phyloP scores from a whole-genome alignment of 768 basidiomycete species.

The Goffeauzyma gilvescens region DNA sequence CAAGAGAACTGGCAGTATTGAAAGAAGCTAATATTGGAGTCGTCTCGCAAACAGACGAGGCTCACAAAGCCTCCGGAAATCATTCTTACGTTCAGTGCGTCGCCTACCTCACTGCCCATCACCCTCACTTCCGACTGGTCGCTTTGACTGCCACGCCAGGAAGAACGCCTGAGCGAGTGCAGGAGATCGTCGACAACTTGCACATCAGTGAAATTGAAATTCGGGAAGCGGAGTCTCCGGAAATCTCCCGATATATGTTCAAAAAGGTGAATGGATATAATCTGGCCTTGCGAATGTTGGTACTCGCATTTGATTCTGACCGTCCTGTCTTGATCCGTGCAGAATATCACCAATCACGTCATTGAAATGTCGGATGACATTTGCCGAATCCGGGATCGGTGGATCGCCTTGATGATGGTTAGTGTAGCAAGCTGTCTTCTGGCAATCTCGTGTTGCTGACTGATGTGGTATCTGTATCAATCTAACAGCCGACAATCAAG shows the following conservation, averaged over 20 bases:
- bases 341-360: constrained; percentile 61
- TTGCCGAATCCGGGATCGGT: constrained; percentile 44
- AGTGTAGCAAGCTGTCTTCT: too few species aligned
- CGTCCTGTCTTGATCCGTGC: not conserved
- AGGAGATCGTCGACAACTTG: constrained; percentile 70
- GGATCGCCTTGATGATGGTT: constrained; percentile 59
- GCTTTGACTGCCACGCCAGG: constrained; percentile 94
- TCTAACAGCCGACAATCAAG: too few species aligned
- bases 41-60: constrained; percentile 79
- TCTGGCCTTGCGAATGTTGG: not conserved
- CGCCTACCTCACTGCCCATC: constrained; percentile 78
- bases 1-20: too few species aligned
- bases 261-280: constrained; percentile 49
- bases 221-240: constrained; percentile 72
- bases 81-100: constrained; percentile 82
- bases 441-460: too few species aligned
- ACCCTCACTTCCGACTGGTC: constrained; percentile 76
- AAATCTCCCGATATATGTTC: constrained; percentile 67
- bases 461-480: too few species aligned
- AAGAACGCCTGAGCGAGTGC: constrained; percentile 63
- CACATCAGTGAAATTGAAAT: constrained; percentile 93
- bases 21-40: too few species aligned
- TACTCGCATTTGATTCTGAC: not conserved
- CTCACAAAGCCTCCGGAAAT: constrained; percentile 80
- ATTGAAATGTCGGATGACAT: constrained; percentile 56